Evolutionary conservation across 805 yeast genomes (phyloP).

Genomic region (Myxozyma melibiosi): DNA sequence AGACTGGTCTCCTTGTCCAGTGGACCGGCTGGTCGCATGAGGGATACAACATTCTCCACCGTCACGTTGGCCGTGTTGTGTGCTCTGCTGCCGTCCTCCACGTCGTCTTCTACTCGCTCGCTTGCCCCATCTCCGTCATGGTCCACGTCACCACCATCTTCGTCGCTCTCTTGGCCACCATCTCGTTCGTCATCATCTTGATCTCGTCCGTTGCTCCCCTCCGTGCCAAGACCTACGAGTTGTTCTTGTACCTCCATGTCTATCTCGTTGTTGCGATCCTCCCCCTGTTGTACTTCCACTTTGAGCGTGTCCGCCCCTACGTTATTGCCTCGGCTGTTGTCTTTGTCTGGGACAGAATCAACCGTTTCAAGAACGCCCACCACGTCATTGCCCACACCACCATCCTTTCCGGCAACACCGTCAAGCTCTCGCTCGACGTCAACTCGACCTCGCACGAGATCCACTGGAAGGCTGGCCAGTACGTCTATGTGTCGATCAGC

Average conservation of each 20-base stretch:
- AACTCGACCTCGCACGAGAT: constrained; percentile 32
- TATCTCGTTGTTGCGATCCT: constrained; percentile 33
- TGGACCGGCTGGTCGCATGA: constrained; percentile 36
- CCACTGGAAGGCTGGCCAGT: constrained; percentile 35
- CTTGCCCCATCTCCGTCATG: constrained; percentile 32
- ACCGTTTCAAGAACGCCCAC: constrained; percentile 30
- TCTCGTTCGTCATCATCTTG: constrained; percentile 29
- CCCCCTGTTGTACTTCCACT: constrained; percentile 33
- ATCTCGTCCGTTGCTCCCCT: constrained; percentile 32
- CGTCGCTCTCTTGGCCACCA: constrained; percentile 30
- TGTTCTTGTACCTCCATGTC: constrained; percentile 33
- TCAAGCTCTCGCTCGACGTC: constrained; percentile 31
- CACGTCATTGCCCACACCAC: constrained; percentile 31
- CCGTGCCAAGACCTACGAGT: constrained; percentile 32
- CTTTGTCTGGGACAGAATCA: constrained; percentile 33
- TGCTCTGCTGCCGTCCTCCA: constrained; percentile 31
- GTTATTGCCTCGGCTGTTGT: constrained; percentile 33
- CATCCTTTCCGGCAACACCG: constrained; percentile 33
- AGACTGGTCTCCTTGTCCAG: constrained; percentile 34
- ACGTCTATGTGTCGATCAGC: constrained; percentile 29
- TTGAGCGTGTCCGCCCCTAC: constrained; percentile 34
- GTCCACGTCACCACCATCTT: constrained; percentile 34
- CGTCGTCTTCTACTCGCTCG: constrained; percentile 30
- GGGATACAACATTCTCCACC: constrained; percentile 34
- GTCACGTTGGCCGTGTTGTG: constrained; percentile 34